A percentile compares a stretch with the other conserved stretches of the same genome.
These are phyloP conservation scores for Pythium guiyangense DNA, from an alignment of 352 stramenopile genomes.

Conservation along the genomic window DNA sequence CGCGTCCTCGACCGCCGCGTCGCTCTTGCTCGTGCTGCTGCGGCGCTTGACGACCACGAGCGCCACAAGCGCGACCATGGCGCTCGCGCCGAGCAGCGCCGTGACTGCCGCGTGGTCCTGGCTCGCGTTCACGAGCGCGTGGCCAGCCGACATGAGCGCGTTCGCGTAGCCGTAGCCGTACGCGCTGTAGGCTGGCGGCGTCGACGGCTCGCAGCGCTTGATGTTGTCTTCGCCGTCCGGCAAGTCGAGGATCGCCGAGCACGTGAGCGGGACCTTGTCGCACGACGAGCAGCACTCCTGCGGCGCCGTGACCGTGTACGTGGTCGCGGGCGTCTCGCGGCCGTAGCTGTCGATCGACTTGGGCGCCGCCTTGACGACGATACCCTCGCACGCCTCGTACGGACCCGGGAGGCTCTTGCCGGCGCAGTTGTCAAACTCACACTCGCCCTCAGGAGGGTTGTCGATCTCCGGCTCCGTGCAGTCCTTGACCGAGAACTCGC, in stretches of 20 bases:
- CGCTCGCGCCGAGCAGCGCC: conserved; percentile 28
- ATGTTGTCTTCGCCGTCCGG: conserved; percentile 36
- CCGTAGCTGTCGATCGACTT: background rate
- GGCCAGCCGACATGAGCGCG: conserved; percentile 20
- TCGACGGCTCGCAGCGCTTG: conserved; percentile 38
- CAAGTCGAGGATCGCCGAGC: conserved; percentile 38
- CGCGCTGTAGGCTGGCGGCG: background rate
- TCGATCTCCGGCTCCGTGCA: conserved; percentile 55
- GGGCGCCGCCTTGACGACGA: conserved; percentile 21
- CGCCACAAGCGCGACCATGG: conserved; percentile 43
- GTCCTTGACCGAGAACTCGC: conserved; percentile 48
- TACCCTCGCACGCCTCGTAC: conserved; percentile 48
- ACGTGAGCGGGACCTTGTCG: conserved; percentile 19
- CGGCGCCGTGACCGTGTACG: conserved; percentile 21
- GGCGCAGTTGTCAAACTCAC: conserved; percentile 31
- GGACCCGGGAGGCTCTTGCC: conserved; percentile 24
- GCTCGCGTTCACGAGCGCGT: conserved; percentile 15
- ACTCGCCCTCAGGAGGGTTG: conserved; percentile 27
- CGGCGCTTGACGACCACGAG: conserved; percentile 47
- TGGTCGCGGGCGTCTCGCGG: conserved; percentile 6
- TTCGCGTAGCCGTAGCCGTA: conserved; percentile 16
- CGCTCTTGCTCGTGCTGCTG: conserved; percentile 13
- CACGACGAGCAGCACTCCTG: conserved; percentile 49
- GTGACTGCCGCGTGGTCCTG: conserved; percentile 25
- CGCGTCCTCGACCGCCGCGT: conserved; percentile 33